Percentiles rank a stretch among this genome's conserved stretches.
Conservation (phyloP, 2,329 filamentous ascomycete species). For the Xylaria sp. region DNA sequence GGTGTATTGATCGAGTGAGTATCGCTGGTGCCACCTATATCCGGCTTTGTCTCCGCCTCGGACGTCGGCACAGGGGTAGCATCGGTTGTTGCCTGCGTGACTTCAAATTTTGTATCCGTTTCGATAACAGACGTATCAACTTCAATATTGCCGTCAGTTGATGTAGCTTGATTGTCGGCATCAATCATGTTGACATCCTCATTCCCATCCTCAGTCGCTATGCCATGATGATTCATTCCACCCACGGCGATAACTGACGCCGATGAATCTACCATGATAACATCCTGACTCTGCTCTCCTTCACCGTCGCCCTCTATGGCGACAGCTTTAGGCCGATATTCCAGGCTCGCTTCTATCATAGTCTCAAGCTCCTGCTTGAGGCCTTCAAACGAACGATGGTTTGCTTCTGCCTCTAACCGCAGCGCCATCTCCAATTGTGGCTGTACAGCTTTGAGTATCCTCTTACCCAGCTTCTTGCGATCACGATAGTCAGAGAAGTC, state of each 20-base stretch:
- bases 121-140: constrained; percentile 58
- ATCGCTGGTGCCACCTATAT: constrained; percentile 46
- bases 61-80: constrained; percentile 19
- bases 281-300: constrained; percentile 57
- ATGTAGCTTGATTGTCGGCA: constrained; percentile 52
- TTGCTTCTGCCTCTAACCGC: constrained; percentile 83
- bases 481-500: constrained; percentile 78
- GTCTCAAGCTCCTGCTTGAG: constrained; percentile 79
- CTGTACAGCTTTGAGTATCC: constrained; percentile 86
- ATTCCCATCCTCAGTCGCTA: constrained; percentile 49
- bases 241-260: constrained; percentile 61
- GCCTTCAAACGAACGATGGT: constrained; percentile 74
- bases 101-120: constrained; percentile 46
- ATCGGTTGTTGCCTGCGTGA: constrained; percentile 42
- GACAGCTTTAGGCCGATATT: constrained; percentile 57
- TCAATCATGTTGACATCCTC: constrained; percentile 54
- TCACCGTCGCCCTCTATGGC: constrained; percentile 52
- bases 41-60: constrained; percentile 44
- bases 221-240: constrained; percentile 46
- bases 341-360: constrained; percentile 76
- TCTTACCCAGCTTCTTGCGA: constrained; percentile 84
- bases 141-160: constrained; percentile 57
- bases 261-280: constrained; percentile 64
- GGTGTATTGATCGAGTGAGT: constrained; percentile 56
- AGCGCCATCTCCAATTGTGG: constrained; percentile 80